Evolutionary conservation across 345 rosid genomes (phyloP).

Genomic region (Raphanus raphanistrum): DNA sequence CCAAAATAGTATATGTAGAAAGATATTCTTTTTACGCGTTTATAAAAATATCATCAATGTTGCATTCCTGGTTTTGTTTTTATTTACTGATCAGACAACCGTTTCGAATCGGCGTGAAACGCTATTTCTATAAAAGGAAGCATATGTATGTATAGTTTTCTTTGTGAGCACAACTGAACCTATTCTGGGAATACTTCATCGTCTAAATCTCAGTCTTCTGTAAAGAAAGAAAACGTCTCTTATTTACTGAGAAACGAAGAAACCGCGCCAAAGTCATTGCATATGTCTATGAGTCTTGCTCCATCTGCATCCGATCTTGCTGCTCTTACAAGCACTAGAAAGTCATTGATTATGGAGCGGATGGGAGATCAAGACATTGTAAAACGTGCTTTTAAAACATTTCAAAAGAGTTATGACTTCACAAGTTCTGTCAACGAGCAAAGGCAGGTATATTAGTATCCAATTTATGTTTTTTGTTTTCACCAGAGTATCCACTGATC

Average conservation of each 20-base stretch:
- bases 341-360: constrained; percentile 75
- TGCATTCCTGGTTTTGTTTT: too few relatives aligned
- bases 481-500: not conserved
- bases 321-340: constrained; percentile 47
- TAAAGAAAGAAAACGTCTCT: constrained; percentile 44
- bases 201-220: constrained; percentile 56
- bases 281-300: constrained; percentile 55
- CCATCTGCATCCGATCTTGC: constrained; percentile 45
- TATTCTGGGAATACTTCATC: constrained; percentile 12
- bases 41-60: too few relatives aligned
- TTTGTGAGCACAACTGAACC: too few relatives aligned
- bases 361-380: constrained; percentile 95
- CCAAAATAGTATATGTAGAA: too few relatives aligned
- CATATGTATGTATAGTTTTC: too few relatives aligned
- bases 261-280: constrained; percentile 69
- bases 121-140: too few relatives aligned
- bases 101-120: too few relatives aligned
- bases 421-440: constrained; percentile 48
- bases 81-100: too few relatives aligned
- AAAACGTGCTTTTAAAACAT: constrained; percentile 77
- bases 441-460: constrained; percentile 51
- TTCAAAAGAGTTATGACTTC: constrained; percentile 55
- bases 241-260: constrained; percentile 49
- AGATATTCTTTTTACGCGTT: too few relatives aligned
- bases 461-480: not conserved